phyloP scores from a whole-genome alignment of 371 early-diverging fungal genomes.

The Mortierella sp. region DNA sequence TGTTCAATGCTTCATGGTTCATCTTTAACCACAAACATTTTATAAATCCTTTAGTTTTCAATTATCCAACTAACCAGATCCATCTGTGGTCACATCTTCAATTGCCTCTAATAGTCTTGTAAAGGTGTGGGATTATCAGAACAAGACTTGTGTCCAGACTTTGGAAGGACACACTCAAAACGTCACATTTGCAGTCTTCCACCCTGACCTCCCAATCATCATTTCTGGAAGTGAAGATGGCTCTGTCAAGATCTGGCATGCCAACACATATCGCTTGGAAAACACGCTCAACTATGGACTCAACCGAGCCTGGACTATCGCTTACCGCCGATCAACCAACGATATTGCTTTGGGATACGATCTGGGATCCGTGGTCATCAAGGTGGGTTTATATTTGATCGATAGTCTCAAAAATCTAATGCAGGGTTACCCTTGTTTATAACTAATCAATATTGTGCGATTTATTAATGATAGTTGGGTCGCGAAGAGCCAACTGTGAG shows the following conservation, averaged over 20 bases:
- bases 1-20: neutral
- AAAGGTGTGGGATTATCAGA: slow-evolving; percentile 99
- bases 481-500: slow-evolving; percentile 95
- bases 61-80: neutral
- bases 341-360: slow-evolving; percentile 96
- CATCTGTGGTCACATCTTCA: neutral
- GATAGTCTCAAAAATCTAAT: neutral
- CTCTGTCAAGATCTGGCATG: slow-evolving; percentile 96
- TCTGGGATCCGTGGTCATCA: slow-evolving; percentile 94
- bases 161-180: slow-evolving; percentile 99
- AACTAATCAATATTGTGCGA: neutral
- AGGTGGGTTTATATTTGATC: slow-evolving; percentile 57
- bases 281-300: slow-evolving; percentile 96
- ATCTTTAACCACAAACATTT: neutral
- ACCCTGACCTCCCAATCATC: slow-evolving; percentile 98
- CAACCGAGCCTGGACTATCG: slow-evolving; percentile 96
- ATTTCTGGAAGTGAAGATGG: slow-evolving; percentile 99
- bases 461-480: slow-evolving; percentile 69
- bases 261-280: slow-evolving; percentile 95
- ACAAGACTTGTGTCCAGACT: slow-evolving; percentile 97
- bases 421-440: neutral
- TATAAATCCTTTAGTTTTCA: neutral
- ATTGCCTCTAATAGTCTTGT: slow-evolving; percentile 60
- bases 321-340: slow-evolving; percentile 86
- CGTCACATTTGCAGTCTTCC: slow-evolving; percentile 94